Conservation (phyloP, 2,329 filamentous ascomycete species). For the Raffaelea ambrosiae region DNA sequence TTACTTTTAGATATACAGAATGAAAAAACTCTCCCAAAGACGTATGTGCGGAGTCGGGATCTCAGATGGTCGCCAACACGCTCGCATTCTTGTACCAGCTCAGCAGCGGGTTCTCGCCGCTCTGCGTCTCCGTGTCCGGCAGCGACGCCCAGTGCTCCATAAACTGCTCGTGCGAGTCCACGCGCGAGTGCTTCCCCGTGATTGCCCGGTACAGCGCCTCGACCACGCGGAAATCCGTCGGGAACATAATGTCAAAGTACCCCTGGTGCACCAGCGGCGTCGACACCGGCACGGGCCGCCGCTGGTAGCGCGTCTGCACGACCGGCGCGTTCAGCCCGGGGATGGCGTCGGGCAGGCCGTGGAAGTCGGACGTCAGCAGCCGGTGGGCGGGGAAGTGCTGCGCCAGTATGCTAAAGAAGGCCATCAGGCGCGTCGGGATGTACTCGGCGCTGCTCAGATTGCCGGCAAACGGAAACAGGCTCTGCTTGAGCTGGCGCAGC, state of each 20-base stretch:
- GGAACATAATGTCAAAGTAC: conserved; percentile 98
- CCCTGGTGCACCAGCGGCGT: conserved; percentile 95
- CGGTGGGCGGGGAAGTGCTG: conserved; percentile 85
- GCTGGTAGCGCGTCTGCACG: conserved; percentile 86
- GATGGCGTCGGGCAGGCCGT: conserved; percentile 73
- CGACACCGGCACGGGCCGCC: conserved; percentile 78
- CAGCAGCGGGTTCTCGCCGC: conserved; percentile 87
- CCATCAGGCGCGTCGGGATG: conserved; percentile 88
- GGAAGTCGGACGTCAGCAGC: conserved; percentile 84
- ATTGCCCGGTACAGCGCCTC: conserved; percentile 89
- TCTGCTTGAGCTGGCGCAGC: conserved; percentile 52
- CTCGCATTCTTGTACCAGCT: conserved; percentile 94
- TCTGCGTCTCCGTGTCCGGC: conserved; percentile 79
- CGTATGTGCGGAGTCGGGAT: too few relatives aligned
- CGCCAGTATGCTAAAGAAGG: conserved; percentile 89
- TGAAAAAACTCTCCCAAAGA: too few relatives aligned
- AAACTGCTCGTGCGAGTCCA: conserved; percentile 83
- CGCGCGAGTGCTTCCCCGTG: conserved; percentile 82
- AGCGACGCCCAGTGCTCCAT: conserved; percentile 83
- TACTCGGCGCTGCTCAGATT: conserved; percentile 83
- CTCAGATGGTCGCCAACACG: conserved; percentile 76
- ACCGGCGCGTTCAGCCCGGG: conserved; percentile 85
- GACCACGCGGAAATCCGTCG: conserved; percentile 85
- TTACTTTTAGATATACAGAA: too few relatives aligned
- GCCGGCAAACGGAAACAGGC: conserved; percentile 54